Evolutionary conservation across 805 yeast genomes (phyloP).

Genomic region (Starmerella kuoi): DNA sequence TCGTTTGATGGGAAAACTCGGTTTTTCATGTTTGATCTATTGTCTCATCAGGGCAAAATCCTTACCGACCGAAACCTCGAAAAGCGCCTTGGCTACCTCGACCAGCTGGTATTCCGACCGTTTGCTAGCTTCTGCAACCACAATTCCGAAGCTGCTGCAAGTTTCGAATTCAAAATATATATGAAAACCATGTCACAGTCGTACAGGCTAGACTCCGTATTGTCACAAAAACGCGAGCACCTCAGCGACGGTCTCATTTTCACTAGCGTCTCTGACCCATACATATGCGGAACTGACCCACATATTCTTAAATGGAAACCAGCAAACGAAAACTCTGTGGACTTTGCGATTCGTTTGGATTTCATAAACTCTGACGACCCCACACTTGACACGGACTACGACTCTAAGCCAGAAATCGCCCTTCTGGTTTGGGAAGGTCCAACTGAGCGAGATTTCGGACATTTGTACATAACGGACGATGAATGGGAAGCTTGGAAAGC

Average conservation of each 20-base stretch:
- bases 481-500: slow-evolving; percentile 72
- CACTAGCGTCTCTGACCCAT: slow-evolving; percentile 82
- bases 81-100: slow-evolving; percentile 76
- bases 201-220: slow-evolving; percentile 63
- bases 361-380: slow-evolving; percentile 60
- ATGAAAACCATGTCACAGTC: slow-evolving; percentile 82
- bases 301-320: slow-evolving; percentile 94
- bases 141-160: slow-evolving; percentile 60
- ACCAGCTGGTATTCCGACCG: slow-evolving; percentile 70
- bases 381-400: slow-evolving; percentile 38
- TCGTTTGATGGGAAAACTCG: slow-evolving; percentile 38
- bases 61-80: slow-evolving; percentile 61
- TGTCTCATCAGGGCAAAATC: slow-evolving; percentile 65
- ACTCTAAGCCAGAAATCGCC: slow-evolving; percentile 57
- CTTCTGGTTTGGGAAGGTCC: slow-evolving; percentile 58
- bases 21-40: slow-evolving; percentile 81
- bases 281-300: slow-evolving; percentile 77
- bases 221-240: slow-evolving; percentile 63
- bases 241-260: slow-evolving; percentile 88
- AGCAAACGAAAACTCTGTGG: slow-evolving; percentile 86
- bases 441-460: slow-evolving; percentile 47
- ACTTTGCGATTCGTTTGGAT: slow-evolving; percentile 57
- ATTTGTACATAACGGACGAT: slow-evolving; percentile 47
- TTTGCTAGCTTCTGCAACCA: slow-evolving; percentile 54
- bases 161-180: slow-evolving; percentile 74